Evolutionary conservation across 495 filamentous ascomycete species (phyloP), one percentile per base, ranked within the genome.

Genomic region (Cudoniella acicularis): DNA sequence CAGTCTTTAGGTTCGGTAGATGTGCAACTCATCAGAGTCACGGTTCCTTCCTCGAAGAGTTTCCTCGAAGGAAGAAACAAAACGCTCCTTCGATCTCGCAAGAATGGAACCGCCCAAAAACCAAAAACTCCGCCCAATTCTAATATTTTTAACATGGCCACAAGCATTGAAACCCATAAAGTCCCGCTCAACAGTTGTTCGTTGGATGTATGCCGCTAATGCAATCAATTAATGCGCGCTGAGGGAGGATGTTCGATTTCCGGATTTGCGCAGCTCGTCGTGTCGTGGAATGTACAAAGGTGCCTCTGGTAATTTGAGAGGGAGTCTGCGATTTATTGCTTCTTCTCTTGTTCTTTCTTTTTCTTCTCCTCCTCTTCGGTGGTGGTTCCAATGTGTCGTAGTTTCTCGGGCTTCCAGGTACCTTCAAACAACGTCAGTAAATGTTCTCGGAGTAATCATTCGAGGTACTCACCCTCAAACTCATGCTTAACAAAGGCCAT

Each of bases 401-500:
- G 79, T 56, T 73, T 79, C 65, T 88, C 87, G 30, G 87, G 87
- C 69, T 92, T 92, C 88, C 88, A 92, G 24, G 87, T 87, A 13
- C 88, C 88, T 92, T 67, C 50, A 8, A 55, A 45, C 13, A 17
- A 26, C 47, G 6, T 41, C 25, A 26, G 24, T 30, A 1, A 40
- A 25, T 18, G 17, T 18, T 40, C 72, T 60, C 10, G 23, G 21
- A n/a, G 10, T 10, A 27, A 36, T 10, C 49, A 16, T 1, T 41
- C 43, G 23, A 48, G 36, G 46, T 41, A 57, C 61, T 41, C 70
- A 97, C 94, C 94, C 79, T 93, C 91, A 74, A 98, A 98, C 46
- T 92, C 85, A 72, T 98, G 94, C 74, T 96, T 90, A 55, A 98
- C 94, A 77, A 96, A 98, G 2, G 94, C 94, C 91, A 98, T 94